phyloP scores from a whole-genome alignment of 202 grass and related monocot species.

The Tripidium arundinaceum region DNA sequence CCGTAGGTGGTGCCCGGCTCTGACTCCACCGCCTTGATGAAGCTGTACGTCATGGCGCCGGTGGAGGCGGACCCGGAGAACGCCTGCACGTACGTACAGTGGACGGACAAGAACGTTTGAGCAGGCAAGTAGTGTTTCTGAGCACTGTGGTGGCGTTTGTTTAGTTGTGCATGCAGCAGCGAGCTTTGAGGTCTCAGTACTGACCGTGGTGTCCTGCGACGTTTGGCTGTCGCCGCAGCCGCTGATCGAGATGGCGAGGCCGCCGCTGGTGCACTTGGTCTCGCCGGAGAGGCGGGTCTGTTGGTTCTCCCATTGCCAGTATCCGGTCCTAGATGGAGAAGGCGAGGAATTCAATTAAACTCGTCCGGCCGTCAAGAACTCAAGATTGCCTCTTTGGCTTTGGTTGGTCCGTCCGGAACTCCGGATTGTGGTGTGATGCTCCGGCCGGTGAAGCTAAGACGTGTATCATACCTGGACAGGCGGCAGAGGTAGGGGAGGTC shows the following conservation, averaged over 20 bases:
- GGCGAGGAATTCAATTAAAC: no score
- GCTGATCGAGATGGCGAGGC: conserved; percentile 81
- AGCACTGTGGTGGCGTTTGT: no score
- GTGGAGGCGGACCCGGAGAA: conserved; percentile 48
- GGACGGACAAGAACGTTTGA: no score
- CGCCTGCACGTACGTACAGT: no score
- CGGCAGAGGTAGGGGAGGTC: conserved; percentile 86
- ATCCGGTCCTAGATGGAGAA: conserved; percentile 33
- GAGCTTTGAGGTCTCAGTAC: not conserved
- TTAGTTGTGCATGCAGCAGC: no score
- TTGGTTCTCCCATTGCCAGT: conserved; percentile 80
- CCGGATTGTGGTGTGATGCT: no score
- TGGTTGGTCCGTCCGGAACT: no score
- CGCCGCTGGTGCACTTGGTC: conserved; percentile 57
- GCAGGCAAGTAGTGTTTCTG: no score
- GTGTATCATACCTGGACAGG: conserved; percentile 32
- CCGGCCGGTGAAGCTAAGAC: no score
- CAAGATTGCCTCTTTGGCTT: no score
- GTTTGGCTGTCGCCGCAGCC: conserved; percentile 80
- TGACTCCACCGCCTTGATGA: conserved; percentile 71
- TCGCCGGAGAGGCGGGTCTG: conserved; percentile 9
- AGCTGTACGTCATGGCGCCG: conserved; percentile 91
- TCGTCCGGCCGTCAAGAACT: no score
- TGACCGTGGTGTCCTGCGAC: conserved; percentile 57
- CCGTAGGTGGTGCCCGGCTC: conserved; percentile 79